A percentile compares a stretch with the other conserved stretches of the same genome.
These are phyloP conservation scores for Hyaloperonospora brassicae DNA, from an alignment of 352 stramenopile species.

Conservation along the genomic window DNA sequence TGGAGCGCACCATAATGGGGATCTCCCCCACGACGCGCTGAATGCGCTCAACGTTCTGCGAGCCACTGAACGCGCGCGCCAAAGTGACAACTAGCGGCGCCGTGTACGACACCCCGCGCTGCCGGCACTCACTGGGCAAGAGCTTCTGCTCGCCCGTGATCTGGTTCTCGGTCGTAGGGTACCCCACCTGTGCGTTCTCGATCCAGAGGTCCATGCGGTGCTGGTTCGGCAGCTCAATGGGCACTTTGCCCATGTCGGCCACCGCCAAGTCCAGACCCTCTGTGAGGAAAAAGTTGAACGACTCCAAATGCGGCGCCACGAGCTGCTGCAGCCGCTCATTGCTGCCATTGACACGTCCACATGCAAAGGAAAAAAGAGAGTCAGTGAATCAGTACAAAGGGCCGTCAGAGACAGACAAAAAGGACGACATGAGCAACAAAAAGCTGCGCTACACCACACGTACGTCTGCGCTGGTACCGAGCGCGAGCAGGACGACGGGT, in stretches of 20 bases:
- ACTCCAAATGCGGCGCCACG: constrained; percentile 95
- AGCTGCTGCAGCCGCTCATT: constrained; percentile 86
- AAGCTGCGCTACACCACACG: constrained; percentile 3
- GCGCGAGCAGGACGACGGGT: constrained; percentile 67
- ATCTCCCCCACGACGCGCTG: constrained; percentile 90
- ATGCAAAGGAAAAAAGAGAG: constrained; percentile 7
- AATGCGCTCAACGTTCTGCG: constrained; percentile 76
- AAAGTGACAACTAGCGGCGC: constrained; percentile 92
- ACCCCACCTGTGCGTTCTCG: constrained; percentile 92
- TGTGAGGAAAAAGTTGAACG: constrained; percentile 97
- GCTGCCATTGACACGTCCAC: constrained; percentile 21
- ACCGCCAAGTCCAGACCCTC: constrained; percentile 91
- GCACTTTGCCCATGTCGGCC: constrained; percentile 84
- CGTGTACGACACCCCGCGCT: constrained; percentile 95
- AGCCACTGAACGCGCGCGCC: constrained; percentile 65
- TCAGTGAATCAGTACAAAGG: not conserved
- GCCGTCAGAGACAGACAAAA: not conserved
- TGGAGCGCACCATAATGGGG: constrained; percentile 96
- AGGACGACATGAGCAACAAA: constrained; percentile 17
- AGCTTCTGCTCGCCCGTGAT: constrained; percentile 82
- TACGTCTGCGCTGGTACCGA: constrained; percentile 67
- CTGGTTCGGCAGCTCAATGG: constrained; percentile 87
- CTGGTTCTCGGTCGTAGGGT: constrained; percentile 75
- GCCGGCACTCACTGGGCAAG: constrained; percentile 92
- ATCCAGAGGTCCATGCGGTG: constrained; percentile 83